A percentile compares a stretch with the other conserved stretches of the same genome.
Evolutionary conservation across 2,329 filamentous ascomycete genomes (phyloP).

Genomic region (Pseudogymnoascus sp.): DNA sequence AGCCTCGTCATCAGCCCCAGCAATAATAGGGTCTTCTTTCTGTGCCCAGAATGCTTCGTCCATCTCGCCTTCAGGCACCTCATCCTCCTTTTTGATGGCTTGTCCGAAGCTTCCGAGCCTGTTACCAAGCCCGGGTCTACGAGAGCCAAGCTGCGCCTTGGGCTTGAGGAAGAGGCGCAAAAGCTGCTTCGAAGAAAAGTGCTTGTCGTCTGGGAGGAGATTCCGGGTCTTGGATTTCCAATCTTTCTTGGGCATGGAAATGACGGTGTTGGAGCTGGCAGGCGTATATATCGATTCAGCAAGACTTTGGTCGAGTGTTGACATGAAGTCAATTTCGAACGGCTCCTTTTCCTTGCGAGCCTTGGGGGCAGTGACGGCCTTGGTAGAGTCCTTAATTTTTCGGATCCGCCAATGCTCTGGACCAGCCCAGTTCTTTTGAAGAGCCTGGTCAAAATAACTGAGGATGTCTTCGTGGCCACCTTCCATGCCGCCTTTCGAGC

Average conservation of each 20-base stretch:
- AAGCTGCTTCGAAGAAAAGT: constrained; percentile 90
- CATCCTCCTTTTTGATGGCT: constrained; percentile 40
- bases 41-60: constrained; percentile 94
- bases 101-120: constrained; percentile 36
- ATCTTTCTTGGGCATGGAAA: constrained; percentile 84
- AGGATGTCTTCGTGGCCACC: constrained; percentile 82
- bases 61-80: constrained; percentile 65
- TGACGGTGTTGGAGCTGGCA: constrained; percentile 69
- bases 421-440: constrained; percentile 95
- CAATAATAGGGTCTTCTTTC: constrained; percentile 42
- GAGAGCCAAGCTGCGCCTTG: constrained; percentile 70
- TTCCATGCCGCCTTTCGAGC: constrained; percentile 52
- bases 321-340: constrained; percentile 85
- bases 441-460: constrained; percentile 93
- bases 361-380: constrained; percentile 51
- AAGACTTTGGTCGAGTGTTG: constrained; percentile 61
- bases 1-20: constrained; percentile 47
- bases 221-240: constrained; percentile 93
- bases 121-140: constrained; percentile 43
- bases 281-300: constrained; percentile 75
- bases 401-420: constrained; percentile 98
- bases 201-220: constrained; percentile 91
- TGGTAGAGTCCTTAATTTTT: constrained; percentile 73
- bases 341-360: constrained; percentile 91
- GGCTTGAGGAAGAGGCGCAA: constrained; percentile 90